Evolutionary conservation across 306 rosid species (phyloP).

Genomic region (Adenanthera pavonina): DNA sequence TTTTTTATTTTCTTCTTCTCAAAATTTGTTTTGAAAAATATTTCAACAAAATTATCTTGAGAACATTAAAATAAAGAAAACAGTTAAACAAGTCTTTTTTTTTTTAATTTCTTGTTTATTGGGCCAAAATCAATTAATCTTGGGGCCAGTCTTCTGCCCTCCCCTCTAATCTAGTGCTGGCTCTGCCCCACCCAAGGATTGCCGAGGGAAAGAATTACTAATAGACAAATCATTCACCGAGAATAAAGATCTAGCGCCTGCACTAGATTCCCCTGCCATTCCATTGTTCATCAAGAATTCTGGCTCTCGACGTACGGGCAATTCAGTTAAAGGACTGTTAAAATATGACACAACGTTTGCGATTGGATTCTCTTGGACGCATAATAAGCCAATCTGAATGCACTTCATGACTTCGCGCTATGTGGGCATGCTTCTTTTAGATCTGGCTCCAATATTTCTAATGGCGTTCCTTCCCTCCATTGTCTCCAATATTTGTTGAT

Average conservation of each 20-base stretch:
- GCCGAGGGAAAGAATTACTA: neutral
- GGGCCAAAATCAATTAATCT: too few relatives aligned
- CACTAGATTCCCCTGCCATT: neutral
- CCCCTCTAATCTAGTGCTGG: too few relatives aligned
- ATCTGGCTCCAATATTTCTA: constrained; percentile 43
- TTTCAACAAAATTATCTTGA: too few relatives aligned
- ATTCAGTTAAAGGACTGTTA: constrained; percentile 8
- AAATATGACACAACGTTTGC: constrained; percentile 38
- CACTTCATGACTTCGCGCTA: constrained; percentile 22
- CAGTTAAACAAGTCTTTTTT: too few relatives aligned
- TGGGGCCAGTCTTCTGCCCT: too few relatives aligned
- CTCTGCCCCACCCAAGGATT: neutral
- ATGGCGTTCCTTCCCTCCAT: constrained; percentile 37
- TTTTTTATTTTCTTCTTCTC: too few relatives aligned
- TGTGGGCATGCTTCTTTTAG: constrained; percentile 17
- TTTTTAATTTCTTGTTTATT: too few relatives aligned
- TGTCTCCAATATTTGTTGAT: constrained; percentile 30
- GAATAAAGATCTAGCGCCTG: neutral
- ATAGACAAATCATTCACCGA: neutral
- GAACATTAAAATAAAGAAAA: too few relatives aligned
- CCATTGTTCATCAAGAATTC: neutral
- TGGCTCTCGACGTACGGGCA: constrained; percentile 41
- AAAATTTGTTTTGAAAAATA: too few relatives aligned
- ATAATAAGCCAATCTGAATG: constrained; percentile 48
- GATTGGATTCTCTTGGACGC: constrained; percentile 53